A percentile compares a stretch with the other conserved stretches of the same genome.
phyloP scores from a whole-genome alignment of 441 rosid species.

The Arabidopsis hybrid region DNA sequence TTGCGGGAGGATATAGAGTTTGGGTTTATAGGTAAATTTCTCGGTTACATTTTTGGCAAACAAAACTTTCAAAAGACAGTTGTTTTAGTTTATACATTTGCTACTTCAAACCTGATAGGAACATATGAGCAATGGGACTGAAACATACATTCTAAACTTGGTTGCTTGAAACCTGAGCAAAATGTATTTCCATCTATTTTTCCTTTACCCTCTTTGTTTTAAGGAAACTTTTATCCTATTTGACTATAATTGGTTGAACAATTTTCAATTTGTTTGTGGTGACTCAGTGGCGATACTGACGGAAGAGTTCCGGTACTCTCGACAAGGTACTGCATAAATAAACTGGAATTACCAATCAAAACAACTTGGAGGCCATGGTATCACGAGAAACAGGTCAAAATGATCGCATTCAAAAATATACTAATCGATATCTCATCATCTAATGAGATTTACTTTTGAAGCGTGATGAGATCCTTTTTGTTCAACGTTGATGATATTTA shows the following conservation, averaged over 20 bases:
- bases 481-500: slow-evolving; percentile 5
- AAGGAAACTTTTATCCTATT: too few relatives aligned
- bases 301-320: slow-evolving; percentile 87
- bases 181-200: background rate
- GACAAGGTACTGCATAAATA: slow-evolving; percentile 67
- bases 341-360: slow-evolving; percentile 62
- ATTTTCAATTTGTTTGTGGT: background rate
- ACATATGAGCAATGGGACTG: background rate
- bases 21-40: slow-evolving; percentile 80
- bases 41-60: background rate
- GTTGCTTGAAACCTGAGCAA: background rate
- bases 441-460: too few relatives aligned
- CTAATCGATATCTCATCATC: too few relatives aligned
- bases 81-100: background rate
- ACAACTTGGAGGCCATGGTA: slow-evolving; percentile 90
- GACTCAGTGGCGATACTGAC: slow-evolving; percentile 85
- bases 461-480: too few relatives aligned
- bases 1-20: slow-evolving; percentile 64
- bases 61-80: background rate
- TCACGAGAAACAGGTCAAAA: slow-evolving; percentile 68
- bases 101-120: background rate
- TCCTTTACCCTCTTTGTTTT: background rate
- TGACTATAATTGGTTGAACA: background rate
- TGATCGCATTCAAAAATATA: too few relatives aligned
- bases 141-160: background rate